Evolutionary conservation across 2,329 filamentous ascomycete genomes (phyloP).

Genomic region (Whalleya microplaca): DNA sequence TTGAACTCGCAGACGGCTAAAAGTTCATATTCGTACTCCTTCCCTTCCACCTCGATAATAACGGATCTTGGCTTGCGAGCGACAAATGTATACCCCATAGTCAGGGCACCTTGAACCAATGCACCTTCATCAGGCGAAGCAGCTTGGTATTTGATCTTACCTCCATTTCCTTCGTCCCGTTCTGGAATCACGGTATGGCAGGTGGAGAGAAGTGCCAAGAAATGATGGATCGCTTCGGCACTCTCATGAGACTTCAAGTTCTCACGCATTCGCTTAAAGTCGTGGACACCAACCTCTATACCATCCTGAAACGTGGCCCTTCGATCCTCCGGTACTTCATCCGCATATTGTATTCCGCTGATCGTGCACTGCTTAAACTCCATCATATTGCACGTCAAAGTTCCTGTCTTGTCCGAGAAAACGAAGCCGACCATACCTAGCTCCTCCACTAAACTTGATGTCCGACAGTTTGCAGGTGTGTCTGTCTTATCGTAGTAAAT

Average conservation of each 20-base stretch:
- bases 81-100: constrained; percentile 85
- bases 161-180: constrained; percentile 73
- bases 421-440: constrained; percentile 98
- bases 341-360: constrained; percentile 89
- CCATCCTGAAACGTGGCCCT: constrained; percentile 79
- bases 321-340: constrained; percentile 89
- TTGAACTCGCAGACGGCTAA: constrained; percentile 99
- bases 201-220: constrained; percentile 81
- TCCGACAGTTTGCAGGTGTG: constrained; percentile 93
- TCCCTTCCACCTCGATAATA: constrained; percentile 75
- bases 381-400: constrained; percentile 98
- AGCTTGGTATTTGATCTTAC: constrained; percentile 93
- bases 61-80: constrained; percentile 89
- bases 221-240: constrained; percentile 69
- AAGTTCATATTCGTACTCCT: constrained; percentile 82
- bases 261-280: constrained; percentile 74
- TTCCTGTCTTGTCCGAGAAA: constrained; percentile 97
- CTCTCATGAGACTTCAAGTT: constrained; percentile 66
- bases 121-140: constrained; percentile 97
- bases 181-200: constrained; percentile 99
- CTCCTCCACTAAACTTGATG: constrained; percentile 95
- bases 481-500: constrained; percentile 97
- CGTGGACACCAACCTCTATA: constrained; percentile 77
- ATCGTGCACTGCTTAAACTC: constrained; percentile 97
- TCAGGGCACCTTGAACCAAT: constrained; percentile 87